These are phyloP conservation scores for Spathaspora sp. DNA, from an alignment of 805 yeast species.

Conservation along the genomic window DNA sequence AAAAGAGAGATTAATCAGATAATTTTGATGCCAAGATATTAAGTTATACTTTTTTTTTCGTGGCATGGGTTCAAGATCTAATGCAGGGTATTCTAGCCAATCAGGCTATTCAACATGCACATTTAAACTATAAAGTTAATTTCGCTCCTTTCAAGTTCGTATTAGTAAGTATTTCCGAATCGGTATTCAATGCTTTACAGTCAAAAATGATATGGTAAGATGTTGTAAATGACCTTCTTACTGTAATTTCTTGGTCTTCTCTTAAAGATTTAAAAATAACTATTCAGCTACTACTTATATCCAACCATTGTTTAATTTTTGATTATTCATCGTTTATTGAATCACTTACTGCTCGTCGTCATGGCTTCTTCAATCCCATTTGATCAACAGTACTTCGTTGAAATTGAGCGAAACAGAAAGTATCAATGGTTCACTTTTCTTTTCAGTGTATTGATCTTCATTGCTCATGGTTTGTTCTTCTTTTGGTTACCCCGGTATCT, in stretches of 20 bases:
- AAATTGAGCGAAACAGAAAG: slow-evolving; percentile 29
- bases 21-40: neutral
- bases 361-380: neutral
- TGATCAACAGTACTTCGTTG: slow-evolving; percentile 33
- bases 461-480: slow-evolving; percentile 39
- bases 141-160: neutral
- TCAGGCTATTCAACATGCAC: neutral
- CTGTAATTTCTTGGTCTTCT: no score
- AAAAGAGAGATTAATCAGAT: neutral
- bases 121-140: neutral
- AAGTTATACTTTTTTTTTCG: neutral
- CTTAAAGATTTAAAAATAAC: no score
- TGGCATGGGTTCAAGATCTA: neutral
- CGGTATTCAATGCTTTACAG: neutral
- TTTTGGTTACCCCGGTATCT: slow-evolving; percentile 38
- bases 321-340: neutral
- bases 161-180: neutral
- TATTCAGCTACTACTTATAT: no score
- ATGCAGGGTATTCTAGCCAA: neutral
- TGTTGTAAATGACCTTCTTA: no score
- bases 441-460: slow-evolving; percentile 19
- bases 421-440: slow-evolving; percentile 35
- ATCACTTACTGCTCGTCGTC: neutral
- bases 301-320: no score
- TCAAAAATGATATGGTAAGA: no score